A percentile compares a stretch with the other conserved stretches of the same genome.
Conservation (phyloP, 2,329 filamentous ascomycete genomes). For the Rutstroemia sp. region DNA sequence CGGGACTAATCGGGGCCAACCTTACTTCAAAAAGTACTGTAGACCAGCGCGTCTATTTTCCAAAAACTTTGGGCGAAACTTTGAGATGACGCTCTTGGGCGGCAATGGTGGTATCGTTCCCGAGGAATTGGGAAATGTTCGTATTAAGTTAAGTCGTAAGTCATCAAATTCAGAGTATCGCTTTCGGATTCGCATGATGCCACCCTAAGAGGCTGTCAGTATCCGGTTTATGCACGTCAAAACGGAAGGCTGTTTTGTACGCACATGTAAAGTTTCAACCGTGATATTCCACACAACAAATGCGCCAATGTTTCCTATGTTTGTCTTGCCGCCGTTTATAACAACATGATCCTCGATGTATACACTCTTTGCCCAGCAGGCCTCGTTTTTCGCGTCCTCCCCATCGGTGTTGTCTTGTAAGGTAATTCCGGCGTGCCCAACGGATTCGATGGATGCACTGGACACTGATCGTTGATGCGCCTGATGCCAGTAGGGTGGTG, state of each 20-base stretch:
- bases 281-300: conserved; percentile 94
- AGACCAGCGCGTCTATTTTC: conserved; percentile 76
- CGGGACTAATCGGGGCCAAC: neutral
- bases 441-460: conserved; percentile 40
- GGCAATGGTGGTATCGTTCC: conserved; percentile 85
- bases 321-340: conserved; percentile 33
- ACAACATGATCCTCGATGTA: conserved; percentile 49
- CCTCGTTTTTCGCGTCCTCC: conserved; percentile 46
- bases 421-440: conserved; percentile 49
- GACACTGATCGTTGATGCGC: conserved; percentile 30
- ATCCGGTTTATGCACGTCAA: neutral
- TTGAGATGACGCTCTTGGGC: conserved; percentile 84
- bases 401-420: conserved; percentile 47
- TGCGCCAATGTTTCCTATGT: conserved; percentile 59
- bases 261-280: conserved; percentile 76
- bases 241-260: conserved; percentile 27
- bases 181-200: conserved; percentile 55
- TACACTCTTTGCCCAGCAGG: conserved; percentile 59
- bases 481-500: conserved; percentile 36
- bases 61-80: conserved; percentile 77
- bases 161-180: conserved; percentile 93
- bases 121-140: conserved; percentile 76
- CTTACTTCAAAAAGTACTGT: conserved; percentile 89
- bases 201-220: conserved; percentile 37
- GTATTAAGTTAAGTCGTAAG: conserved; percentile 63